Evolutionary conservation across 2,329 filamentous ascomycete genomes (phyloP).

Genomic region (Diaporthe nobilis): DNA sequence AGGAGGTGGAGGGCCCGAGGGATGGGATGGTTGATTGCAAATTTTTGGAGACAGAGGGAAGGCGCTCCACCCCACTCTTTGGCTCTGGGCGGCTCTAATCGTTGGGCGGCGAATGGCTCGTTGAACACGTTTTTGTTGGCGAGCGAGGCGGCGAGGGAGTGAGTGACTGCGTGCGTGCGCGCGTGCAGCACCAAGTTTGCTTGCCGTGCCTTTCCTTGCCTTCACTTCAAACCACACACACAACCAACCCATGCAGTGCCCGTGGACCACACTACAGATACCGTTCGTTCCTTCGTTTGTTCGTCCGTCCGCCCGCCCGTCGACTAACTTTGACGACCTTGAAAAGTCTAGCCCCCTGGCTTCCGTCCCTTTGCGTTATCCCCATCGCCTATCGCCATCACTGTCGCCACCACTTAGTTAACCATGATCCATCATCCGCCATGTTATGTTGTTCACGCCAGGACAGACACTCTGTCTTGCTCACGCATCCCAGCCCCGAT

Average conservation of each 20-base stretch:
- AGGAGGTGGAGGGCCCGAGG: conserved; percentile 36
- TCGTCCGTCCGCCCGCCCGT: background rate
- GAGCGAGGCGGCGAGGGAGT: conserved; percentile 35
- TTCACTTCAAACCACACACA: conserved; percentile 4
- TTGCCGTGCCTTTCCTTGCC: background rate
- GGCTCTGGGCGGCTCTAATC: conserved; percentile 34
- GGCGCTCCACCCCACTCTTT: conserved; percentile 37
- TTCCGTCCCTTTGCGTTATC: background rate
- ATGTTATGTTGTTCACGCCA: background rate
- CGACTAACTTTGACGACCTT: conserved; percentile 18
- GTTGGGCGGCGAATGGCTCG: conserved; percentile 37
- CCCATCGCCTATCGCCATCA: background rate
- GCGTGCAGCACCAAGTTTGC: conserved; percentile 19
- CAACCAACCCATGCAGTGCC: background rate
- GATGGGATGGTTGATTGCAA: conserved; percentile 38
- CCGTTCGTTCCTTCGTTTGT: background rate
- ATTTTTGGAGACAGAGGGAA: conserved; percentile 39
- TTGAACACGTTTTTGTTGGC: conserved; percentile 38
- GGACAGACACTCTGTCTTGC: background rate
- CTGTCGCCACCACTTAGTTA: background rate
- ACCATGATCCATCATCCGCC: background rate
- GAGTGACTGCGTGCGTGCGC: conserved; percentile 5
- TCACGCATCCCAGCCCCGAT: too few species aligned
- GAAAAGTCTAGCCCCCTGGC: conserved; percentile 10
- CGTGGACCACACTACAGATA: conserved; percentile 26